Base-by-base conservation (phyloP, 192 early-diverging fungal species). In the Backusella australiensis region DNA sequence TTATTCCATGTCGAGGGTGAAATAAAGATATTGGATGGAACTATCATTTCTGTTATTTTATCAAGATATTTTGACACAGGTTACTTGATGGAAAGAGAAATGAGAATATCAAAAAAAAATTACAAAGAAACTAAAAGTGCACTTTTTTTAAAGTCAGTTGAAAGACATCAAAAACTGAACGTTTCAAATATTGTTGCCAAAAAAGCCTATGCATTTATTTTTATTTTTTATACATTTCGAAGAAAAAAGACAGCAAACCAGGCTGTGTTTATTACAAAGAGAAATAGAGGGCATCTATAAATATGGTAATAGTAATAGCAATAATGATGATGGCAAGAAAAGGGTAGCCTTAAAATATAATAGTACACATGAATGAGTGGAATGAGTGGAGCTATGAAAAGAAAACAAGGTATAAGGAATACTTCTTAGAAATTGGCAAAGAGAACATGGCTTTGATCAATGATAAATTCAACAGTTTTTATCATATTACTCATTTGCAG, bases 401-500 rank as follows among this genome's bases (percentile, higher is more conserved):
- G 4, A 44, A 15, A 23, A 52, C 2, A 56, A 56, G 53, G 56
- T 14, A 29, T 26, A 59, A 29, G 29, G 56, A 39, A 3, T 23
- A 23, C 26, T 23, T 23, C 21, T 26, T 63, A 63, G 6, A 75
- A 53, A 17, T 44, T 41, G 11, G 73, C 66, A 67, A 78, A 75
- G 14, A 82, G 49, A 4, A 63, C 53, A 73, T 71, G 69, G 0
- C 86, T 87, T 75, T 93, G 82, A 53, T 87, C 78, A 52, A 94
- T 86, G 72, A 94, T 83, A 71, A 90, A 92, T 73, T 91, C 90
- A 46, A 94, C 87, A 0, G 85, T 84, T 56, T 85, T 78, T 82
- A 91, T 94, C 77, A 90, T 93, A 35, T 83, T 83, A 2, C 85
- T 86, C 92, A 93, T 94, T 34, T 94, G 90, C 11, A 86, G 67